A percentile compares a stretch with the other conserved stretches of the same genome.
phyloP scores from a whole-genome alignment of 2,329 filamentous ascomycete genomes.

The Penicillium sp. region DNA sequence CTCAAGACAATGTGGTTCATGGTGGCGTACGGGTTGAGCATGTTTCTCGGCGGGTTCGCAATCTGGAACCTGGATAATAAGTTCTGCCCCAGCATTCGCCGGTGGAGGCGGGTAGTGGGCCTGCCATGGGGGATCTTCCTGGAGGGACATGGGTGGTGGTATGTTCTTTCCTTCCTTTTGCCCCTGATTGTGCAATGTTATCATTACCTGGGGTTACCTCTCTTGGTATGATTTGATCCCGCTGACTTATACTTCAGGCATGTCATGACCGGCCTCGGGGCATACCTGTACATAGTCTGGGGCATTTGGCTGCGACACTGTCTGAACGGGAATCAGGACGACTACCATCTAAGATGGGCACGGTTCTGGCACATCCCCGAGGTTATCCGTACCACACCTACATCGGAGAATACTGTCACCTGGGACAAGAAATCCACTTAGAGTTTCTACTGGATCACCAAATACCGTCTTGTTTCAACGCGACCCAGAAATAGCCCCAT shows the following conservation, averaged over 20 bases:
- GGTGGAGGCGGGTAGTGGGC: conserved; percentile 66
- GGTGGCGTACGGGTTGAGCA: conserved; percentile 64
- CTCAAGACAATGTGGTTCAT: conserved; percentile 73
- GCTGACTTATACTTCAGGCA: conserved; percentile 54
- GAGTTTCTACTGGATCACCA: conserved; percentile 2
- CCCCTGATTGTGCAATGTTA: neutral
- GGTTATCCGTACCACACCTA: conserved; percentile 42
- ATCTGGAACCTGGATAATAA: conserved; percentile 79
- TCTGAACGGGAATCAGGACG: conserved; percentile 68
- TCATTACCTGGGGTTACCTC: neutral
- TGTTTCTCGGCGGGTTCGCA: conserved; percentile 72
- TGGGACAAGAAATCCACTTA: conserved; percentile 27
- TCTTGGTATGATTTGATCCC: neutral
- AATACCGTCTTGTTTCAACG: neutral
- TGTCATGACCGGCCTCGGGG: conserved; percentile 76
- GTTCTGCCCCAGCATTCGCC: conserved; percentile 66
- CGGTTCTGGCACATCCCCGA: conserved; percentile 59
- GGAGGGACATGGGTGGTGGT: conserved; percentile 73
- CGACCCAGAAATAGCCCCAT: neutral
- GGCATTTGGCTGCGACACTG: conserved; percentile 78
- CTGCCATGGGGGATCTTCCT: conserved; percentile 78
- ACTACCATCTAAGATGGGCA: conserved; percentile 71
- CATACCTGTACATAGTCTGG: conserved; percentile 83
- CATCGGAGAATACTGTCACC: conserved; percentile 20
- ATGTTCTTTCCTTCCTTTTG: conserved; percentile 28